Evolutionary conservation across 371 early-diverging fungal species (phyloP).

Genomic region (Choanephora cucurbitarum): DNA sequence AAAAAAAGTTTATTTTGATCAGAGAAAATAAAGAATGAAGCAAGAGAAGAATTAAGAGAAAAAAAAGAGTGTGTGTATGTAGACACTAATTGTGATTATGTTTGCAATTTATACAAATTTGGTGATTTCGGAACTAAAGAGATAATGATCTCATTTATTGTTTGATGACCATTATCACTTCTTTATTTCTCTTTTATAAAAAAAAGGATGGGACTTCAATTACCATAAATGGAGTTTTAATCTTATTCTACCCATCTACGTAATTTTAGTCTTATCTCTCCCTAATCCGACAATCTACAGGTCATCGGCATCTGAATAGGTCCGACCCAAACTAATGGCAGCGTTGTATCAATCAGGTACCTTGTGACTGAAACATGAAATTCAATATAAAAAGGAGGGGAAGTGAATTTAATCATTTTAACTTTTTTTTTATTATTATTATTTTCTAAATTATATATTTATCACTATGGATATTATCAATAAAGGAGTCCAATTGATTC

Average conservation of each 20-base stretch:
- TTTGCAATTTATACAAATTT: no score
- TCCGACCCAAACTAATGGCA: conserved; percentile 1
- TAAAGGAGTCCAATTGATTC: conserved; percentile 30
- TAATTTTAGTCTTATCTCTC: conserved; percentile 20
- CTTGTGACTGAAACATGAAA: conserved; percentile 18
- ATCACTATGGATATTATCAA: conserved; percentile 28
- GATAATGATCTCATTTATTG: no score
- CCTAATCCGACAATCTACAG: conserved; percentile 17
- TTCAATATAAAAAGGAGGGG: conserved; percentile 9
- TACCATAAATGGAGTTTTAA: background rate
- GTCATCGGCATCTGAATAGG: conserved; percentile 16
- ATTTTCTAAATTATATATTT: background rate
- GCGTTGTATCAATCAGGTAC: no score
- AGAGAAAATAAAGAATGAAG: no score
- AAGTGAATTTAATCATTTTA: background rate
- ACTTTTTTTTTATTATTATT: background rate
- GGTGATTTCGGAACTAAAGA: no score
- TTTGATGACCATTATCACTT: no score
- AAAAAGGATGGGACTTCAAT: no score
- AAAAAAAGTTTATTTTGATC: no score
- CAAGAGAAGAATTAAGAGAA: no score
- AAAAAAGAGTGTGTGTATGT: background rate
- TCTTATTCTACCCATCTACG: background rate
- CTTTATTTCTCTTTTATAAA: no score
- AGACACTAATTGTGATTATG: background rate